Evolutionary conservation across 768 basidiomycete genomes (phyloP), one percentile per base, ranked within the genome.

Genomic region (Trametes coccinea): DNA sequence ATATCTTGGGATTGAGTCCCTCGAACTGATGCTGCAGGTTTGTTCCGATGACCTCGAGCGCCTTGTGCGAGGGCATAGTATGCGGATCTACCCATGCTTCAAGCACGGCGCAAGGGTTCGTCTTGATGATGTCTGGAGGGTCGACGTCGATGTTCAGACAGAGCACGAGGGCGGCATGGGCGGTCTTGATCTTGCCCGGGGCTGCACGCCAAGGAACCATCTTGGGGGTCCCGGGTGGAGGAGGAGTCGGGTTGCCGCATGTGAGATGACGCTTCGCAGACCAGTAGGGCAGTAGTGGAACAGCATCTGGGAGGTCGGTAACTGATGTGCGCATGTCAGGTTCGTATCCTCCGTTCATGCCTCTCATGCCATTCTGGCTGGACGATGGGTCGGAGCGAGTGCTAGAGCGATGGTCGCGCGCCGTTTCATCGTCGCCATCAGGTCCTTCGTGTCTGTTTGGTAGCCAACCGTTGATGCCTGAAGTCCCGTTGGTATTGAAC

Each of bases 21-120:
- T 98, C 95, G 72, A 96, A 98, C 72, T 99, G 97, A 68, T 92
- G 90, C 69, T 94, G 90, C 3, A 98, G 78, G 74, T 98, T 97
- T 30, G 88, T 85, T 5, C 94, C 94, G 67, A 97, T 96, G 41
- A 92, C 89, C 70, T 96, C 93, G 17, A 97, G 84, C 43, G 97
- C 97, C 73, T 97, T 98, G 58, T 90, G 85, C 0, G 93, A 89
- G 8, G 94, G 92, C 80, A 97, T 84, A 16, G 89, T 91, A 65
- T 89, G 91, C 4, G 96, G 96, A 75, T 98, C 95, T 37, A 98
- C 90, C 97, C 97, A 99, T 65, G 93, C 95, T 74, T 98, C 96
- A 50, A 97, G 79, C 45, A 90, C 88, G 0, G 97, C 95, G 67
- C 95, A 98, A 0, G 97, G 97, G 64, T 90, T 90, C 5, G 96